Percentiles rank a stretch among this genome's conserved stretches.
Evolutionary conservation across 371 early-diverging fungal genomes (phyloP).

Genomic region (Mucor plumbeus): DNA sequence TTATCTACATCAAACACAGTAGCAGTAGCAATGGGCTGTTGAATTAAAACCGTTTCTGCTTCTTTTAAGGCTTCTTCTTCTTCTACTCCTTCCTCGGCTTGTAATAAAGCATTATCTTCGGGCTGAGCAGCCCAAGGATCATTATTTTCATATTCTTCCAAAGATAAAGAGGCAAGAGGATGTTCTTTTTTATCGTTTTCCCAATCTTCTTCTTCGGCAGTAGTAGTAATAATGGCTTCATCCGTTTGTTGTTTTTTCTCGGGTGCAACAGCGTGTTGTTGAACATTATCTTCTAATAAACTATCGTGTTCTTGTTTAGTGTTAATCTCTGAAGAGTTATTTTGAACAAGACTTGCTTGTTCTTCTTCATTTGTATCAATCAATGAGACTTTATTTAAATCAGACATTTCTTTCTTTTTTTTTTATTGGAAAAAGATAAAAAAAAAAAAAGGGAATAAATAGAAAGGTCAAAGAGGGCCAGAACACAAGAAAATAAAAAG

Average conservation of each 20-base stretch:
- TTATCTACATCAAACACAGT: constrained; percentile 1
- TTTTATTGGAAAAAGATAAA: background rate
- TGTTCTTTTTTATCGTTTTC: constrained; percentile 13
- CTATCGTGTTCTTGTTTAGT: background rate
- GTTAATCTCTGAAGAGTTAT: background rate
- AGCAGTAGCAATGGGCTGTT: constrained; percentile 11
- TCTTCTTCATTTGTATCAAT: constrained; percentile 24
- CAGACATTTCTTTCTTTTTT: constrained; percentile 4
- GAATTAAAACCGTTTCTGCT: background rate
- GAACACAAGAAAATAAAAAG: constrained; percentile 6
- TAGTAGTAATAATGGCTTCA: background rate
- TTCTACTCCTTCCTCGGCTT: constrained; percentile 3
- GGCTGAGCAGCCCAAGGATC: constrained; percentile 24
- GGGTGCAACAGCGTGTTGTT: background rate
- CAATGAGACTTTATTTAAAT: constrained; percentile 6
- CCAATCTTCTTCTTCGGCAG: background rate
- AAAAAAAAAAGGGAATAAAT: constrained; percentile 7
- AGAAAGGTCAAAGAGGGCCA: background rate
- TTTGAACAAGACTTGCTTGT: constrained; percentile 14
- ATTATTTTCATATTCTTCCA: constrained; percentile 17
- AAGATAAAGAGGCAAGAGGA: constrained; percentile 15
- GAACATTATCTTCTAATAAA: background rate
- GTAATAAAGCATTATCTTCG: constrained; percentile 6
- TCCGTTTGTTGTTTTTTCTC: background rate
- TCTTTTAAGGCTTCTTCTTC: background rate